These are phyloP conservation scores for Logfia minima DNA, from an alignment of 129 eudicot genomes.

Conservation along the genomic window DNA sequence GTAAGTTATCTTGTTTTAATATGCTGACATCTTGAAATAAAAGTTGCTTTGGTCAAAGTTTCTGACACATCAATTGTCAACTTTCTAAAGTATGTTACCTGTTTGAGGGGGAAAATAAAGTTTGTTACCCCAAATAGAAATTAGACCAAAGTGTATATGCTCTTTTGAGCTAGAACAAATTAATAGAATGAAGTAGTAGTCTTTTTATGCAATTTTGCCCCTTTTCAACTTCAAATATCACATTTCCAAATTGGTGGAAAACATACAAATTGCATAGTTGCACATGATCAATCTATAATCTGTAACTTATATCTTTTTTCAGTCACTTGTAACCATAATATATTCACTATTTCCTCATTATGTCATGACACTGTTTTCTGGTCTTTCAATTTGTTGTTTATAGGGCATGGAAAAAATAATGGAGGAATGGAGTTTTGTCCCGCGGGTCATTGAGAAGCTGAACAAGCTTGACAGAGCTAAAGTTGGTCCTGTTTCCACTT, in stretches of 20 bases:
- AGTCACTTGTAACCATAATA: background rate
- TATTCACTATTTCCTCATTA: background rate
- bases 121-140: background rate
- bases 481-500: conserved; percentile 15
- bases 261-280: background rate
- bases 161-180: background rate
- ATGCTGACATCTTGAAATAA: background rate
- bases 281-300: background rate
- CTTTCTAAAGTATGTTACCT: background rate
- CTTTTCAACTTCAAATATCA: background rate
- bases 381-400: conserved; percentile 7
- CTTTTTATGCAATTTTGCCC: background rate
- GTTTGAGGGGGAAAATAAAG: background rate
- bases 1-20: background rate
- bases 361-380: background rate
- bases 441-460: conserved; percentile 80
- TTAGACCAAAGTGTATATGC: background rate
- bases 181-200: too few relatives aligned
- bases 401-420: conserved; percentile 60
- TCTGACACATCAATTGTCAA: background rate
- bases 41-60: background rate
- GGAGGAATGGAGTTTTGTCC: conserved; percentile 86
- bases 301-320: background rate
- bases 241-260: background rate
- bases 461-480: conserved; percentile 43